Percentiles rank a stretch among this genome's conserved stretches.
phyloP scores from a whole-genome alignment of 2,329 filamentous ascomycete genomes.

The Ceratocystis diversiconidia region DNA sequence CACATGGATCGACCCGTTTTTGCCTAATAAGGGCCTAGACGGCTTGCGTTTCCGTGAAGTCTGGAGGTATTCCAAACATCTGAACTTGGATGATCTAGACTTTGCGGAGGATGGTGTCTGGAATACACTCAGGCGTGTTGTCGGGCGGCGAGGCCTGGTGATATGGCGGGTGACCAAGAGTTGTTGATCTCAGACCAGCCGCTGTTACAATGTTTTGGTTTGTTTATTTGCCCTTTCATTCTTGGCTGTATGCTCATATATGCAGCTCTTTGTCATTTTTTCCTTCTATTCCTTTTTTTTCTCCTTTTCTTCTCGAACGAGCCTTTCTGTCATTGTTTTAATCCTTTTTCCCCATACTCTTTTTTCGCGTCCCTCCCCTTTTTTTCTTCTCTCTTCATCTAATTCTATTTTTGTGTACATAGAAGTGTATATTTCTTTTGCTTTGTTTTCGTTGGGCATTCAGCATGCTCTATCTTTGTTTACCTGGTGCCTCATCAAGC shows the following conservation, averaged over 20 bases:
- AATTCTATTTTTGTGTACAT: slow-evolving; percentile 6
- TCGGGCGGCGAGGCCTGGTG: slow-evolving; percentile 47
- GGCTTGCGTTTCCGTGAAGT: slow-evolving; percentile 53
- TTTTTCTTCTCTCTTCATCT: slow-evolving; percentile 9
- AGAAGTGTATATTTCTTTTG: not conserved
- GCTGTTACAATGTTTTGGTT: slow-evolving; percentile 19
- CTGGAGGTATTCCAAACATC: slow-evolving; percentile 52
- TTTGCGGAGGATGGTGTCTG: slow-evolving; percentile 64
- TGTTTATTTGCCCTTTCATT: slow-evolving; percentile 19
- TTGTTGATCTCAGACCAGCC: slow-evolving; percentile 25
- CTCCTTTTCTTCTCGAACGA: not conserved
- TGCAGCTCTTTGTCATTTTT: too few species aligned
- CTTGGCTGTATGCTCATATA: not conserved
- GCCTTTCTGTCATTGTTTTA: not conserved
- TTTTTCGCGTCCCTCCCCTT: not conserved
- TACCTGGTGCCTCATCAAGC: not conserved
- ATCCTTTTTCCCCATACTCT: not conserved
- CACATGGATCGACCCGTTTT: slow-evolving; percentile 51
- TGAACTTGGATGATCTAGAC: slow-evolving; percentile 70
- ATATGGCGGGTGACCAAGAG: slow-evolving; percentile 53
- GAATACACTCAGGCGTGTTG: slow-evolving; percentile 53
- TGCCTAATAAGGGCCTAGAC: slow-evolving; percentile 43
- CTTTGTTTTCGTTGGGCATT: slow-evolving; percentile 5
- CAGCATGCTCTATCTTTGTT: slow-evolving; percentile 4
- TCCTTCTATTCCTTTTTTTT: not conserved